Evolutionary conservation across 805 yeast species (phyloP).

Genomic region (Nakazawaea siamensis): DNA sequence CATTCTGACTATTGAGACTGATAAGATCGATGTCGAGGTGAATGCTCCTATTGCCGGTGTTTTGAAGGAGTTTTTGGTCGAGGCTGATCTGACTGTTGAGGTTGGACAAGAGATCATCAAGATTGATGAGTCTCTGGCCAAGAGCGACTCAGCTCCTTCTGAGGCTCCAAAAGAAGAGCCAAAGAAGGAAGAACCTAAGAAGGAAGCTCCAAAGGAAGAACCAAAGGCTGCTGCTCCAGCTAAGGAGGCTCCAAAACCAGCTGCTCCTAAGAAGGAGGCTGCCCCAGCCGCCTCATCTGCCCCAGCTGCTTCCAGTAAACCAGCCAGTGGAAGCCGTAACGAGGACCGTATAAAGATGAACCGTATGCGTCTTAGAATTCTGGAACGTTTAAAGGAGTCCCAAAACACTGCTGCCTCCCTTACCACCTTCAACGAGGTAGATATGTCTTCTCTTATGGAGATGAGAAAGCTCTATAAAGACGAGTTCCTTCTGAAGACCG

Average conservation of each 20-base stretch:
- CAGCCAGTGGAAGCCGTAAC: slow-evolving; percentile 54
- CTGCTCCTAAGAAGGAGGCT: slow-evolving; percentile 16
- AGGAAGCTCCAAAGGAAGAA: slow-evolving; percentile 19
- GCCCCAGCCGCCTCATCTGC: slow-evolving; percentile 25
- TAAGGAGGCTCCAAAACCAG: slow-evolving; percentile 18
- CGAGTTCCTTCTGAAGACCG: slow-evolving; percentile 88
- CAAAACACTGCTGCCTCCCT: slow-evolving; percentile 98
- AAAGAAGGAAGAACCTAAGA: slow-evolving; percentile 24
- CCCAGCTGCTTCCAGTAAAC: slow-evolving; percentile 25
- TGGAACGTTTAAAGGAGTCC: slow-evolving; percentile 98
- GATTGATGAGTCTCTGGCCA: slow-evolving; percentile 74
- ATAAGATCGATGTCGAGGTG: slow-evolving; percentile 95
- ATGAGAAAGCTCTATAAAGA: slow-evolving; percentile 97
- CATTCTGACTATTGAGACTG: slow-evolving; percentile 95
- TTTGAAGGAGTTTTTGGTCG: slow-evolving; percentile 71
- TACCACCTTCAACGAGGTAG: slow-evolving; percentile 97
- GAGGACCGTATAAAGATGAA: slow-evolving; percentile 96
- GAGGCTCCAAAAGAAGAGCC: slow-evolving; percentile 15
- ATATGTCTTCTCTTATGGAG: slow-evolving; percentile 85
- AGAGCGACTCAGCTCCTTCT: slow-evolving; percentile 40
- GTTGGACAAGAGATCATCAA: slow-evolving; percentile 90
- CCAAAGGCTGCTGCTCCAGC: slow-evolving; percentile 17
- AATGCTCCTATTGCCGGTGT: slow-evolving; percentile 92
- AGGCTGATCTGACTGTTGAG: slow-evolving; percentile 86
- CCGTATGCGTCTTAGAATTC: slow-evolving; percentile 98